Base-by-base conservation (phyloP, 768 basidiomycete species). In the Amyloporia xantha region DNA sequence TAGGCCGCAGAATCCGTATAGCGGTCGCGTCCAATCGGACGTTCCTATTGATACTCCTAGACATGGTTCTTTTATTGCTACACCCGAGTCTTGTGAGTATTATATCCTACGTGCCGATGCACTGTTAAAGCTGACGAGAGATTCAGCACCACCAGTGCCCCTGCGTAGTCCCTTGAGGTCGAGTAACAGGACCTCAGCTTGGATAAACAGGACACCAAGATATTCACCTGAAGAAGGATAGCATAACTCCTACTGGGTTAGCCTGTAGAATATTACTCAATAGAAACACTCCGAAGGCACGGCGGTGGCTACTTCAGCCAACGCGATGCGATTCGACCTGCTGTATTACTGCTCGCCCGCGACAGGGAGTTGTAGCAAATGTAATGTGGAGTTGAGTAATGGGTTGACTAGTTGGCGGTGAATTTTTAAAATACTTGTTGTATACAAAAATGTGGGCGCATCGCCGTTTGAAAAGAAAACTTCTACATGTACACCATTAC, bases 1-100 rank as follows among this genome's bases (percentile, higher is more conserved):
- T 44, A 37, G 56, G 2, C 54, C 51, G 17, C 24, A 24, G 46
- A 54, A 54, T 21, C 54, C 54, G 38, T 55, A 54, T 45, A 50
- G 35, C 9, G 53, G 50, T 33, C 25, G 25, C 2, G 23, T 51
- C 20, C 23, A 48, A 15, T 13, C 51, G 6, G 36, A 47, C 19
- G 33, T 53, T 7, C 49, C 51, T 12, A 35, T 57, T 7, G 51
- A 54, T 44, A 37, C 36, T 15, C 39, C 50, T 15, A 28, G 9
- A 28, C 25, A 48, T 23, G 20, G 12, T 28, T 41, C 11, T 41
- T 41, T 44, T 25, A n/a, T n/a, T n/a, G n/a, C n/a, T n/a, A n/a
- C n/a, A n/a, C n/a, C n/a, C n/a, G n/a, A n/a, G n/a, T n/a, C n/a
- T n/a, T n/a, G n/a, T n/a, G n/a, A n/a, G n/a, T n/a, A n/a, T n/a